phyloP scores from a whole-genome alignment of 306 rosid species.

The Vicia villosa region DNA sequence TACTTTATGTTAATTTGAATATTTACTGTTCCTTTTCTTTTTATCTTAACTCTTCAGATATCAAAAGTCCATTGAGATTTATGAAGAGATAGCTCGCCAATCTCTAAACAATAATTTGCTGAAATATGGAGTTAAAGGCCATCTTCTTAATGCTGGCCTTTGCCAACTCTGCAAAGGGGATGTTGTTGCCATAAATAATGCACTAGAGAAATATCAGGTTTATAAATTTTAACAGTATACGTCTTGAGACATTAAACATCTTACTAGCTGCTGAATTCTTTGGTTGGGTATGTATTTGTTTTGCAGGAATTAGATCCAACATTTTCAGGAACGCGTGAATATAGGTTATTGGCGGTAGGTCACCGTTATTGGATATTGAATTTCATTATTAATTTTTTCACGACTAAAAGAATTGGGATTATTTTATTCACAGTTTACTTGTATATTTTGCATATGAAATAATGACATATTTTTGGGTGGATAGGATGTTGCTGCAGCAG shows the following conservation, averaged over 20 bases:
- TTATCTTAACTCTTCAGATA: conserved; percentile 55
- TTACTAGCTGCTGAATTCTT: conserved; percentile 32
- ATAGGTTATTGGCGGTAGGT: conserved; percentile 73
- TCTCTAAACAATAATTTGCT: conserved; percentile 85
- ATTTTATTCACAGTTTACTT: neutral
- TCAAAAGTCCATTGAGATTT: conserved; percentile 77
- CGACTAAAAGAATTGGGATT: neutral
- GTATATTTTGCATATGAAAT: conserved; percentile 9
- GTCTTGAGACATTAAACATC: conserved; percentile 24
- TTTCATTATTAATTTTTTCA: neutral
- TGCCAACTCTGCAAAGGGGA: conserved; percentile 95
- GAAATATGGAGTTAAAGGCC: conserved; percentile 96
- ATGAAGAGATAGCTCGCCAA: conserved; percentile 85
- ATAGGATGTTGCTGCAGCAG: conserved; percentile 81
- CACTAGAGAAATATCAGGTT: conserved; percentile 39
- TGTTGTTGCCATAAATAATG: conserved; percentile 78
- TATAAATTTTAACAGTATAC: conserved; percentile 18
- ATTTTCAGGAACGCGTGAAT: conserved; percentile 92
- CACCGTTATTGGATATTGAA: conserved; percentile 1
- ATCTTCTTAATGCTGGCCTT: conserved; percentile 95
- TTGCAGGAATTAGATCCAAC: conserved; percentile 95
- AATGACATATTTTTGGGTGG: conserved; percentile 24
- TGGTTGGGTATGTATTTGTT: conserved; percentile 34
- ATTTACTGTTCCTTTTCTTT: conserved; percentile 9
- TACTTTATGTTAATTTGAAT: conserved; percentile 6